Evolutionary conservation across 2,329 filamentous ascomycete genomes (phyloP), one percentile per base, ranked within the genome.

Genomic region (Penicillium sp.): DNA sequence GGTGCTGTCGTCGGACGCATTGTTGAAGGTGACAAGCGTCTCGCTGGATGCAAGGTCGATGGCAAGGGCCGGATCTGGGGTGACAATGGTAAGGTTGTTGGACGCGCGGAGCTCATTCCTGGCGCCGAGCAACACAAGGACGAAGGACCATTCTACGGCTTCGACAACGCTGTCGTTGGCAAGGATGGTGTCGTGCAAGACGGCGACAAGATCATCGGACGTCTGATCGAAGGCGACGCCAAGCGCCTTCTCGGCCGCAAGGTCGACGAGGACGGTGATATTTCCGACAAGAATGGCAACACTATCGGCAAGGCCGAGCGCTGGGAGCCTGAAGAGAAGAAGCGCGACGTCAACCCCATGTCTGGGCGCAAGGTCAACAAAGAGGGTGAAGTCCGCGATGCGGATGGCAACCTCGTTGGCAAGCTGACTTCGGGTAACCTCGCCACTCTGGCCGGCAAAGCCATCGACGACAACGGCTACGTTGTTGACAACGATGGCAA

Each of bases 191-290:
- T 81, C 16, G 75, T 86, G 50, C 73, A 76, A 58, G 76, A 76
- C 56, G 75, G 81, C 6, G 82, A 57, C 8, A 59, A 55, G 17
- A 54, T 65, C 36, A 68, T 72, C 30, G 87, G 87, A 41, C 82
- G 82, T 44, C 74, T 89, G 6, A 73, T 84, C 5, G 83, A 88
- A 57, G 87, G 87, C 14, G 86, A 89, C 46, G 68, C 80, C 9
- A 85, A 85, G 73, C 80, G 80, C 52, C 79, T 89, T 26, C 80
- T 83, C 55, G 87, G 87, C 28, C 87, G 86, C 69, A 73, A 79
- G 35, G 86, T 89, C 22, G 87, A 89, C 54, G 77, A 86, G 31
- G 87, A 89, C 56, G 87, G 87, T 12, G 87, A 89, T 44, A 82
- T 89, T 31, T 73, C 87, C 5, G 87, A 89, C 67, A 84, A 82